Base-by-base conservation (phyloP, 2,329 filamentous ascomycete species). In the Salinomyces thailandicus region DNA sequence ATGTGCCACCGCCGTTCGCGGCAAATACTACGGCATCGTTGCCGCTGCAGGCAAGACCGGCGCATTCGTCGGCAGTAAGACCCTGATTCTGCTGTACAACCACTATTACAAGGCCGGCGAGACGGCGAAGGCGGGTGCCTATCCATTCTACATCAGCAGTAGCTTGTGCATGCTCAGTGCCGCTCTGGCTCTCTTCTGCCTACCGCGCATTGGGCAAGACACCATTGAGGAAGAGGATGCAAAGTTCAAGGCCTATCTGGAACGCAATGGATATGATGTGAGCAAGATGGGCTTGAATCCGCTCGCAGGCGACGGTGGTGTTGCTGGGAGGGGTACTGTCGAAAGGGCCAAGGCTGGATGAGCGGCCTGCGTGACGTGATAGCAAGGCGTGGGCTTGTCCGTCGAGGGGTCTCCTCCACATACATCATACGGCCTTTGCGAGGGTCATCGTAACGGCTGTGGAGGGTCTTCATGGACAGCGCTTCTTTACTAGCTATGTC, bases 61-160 rank as follows among this genome's bases (percentile, higher is more conserved):
- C 6, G 87, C 85, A 2, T 94, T 94, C 49, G 76, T 93, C 6
- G 87, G 87, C 7, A 85, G 81, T 1, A 44, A 44, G 22, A 31
- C 30, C 4, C 29, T 41, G 14, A 38, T 44, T 12, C 19, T 44
- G 17, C 16, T 41, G 15, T 37, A 43, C 38, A 38, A 44, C 32
- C 5, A 36, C 11, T 37, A 37, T 12, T 29, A 37, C 26, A 77
- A 73, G 6, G 69, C 69, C 13, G 47, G 44, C 1, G 54, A 67
- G 37, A 60, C 62, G 0, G 62, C 72, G 14, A 69, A 62, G 38
- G 57, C 50, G 18, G 84, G 84, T 1, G 85, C 94, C 55, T 85
- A 93, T 48, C 86, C 86, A 0, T 95, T 94, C 64, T 94, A 78
- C 59, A 84, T 95, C n/a, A 19, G 22, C 79, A 79, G 2, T 81